A percentile compares a stretch with the other conserved stretches of the same genome.
These are phyloP conservation scores for Psilocybe azurescens DNA, from an alignment of 768 basidiomycete genomes.

Conservation along the genomic window DNA sequence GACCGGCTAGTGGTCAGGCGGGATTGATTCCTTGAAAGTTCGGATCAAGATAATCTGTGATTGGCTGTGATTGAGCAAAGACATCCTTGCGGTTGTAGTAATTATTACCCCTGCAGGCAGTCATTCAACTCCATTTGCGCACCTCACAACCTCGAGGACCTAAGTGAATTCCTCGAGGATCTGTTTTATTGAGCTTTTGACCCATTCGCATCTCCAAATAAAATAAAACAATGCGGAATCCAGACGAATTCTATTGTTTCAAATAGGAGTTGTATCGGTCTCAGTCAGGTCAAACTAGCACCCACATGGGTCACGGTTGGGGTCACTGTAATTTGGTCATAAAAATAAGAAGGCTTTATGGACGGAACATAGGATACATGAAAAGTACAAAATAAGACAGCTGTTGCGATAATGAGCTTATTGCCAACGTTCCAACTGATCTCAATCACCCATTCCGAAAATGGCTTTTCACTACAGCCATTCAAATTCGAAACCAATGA, in stretches of 20 bases:
- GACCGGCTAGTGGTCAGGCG: not conserved
- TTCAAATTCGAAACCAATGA: conserved; percentile 3
- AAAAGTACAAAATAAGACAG: not conserved
- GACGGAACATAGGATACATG: not conserved
- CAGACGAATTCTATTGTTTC: too few species aligned
- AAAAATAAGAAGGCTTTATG: not conserved
- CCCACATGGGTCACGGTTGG: not conserved
- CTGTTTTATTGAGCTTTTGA: too few species aligned
- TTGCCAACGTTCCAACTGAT: not conserved
- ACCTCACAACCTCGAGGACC: not conserved
- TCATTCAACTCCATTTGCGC: not conserved
- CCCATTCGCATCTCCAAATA: too few species aligned
- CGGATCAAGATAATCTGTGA: not conserved
- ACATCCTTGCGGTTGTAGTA: not conserved
- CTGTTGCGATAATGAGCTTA: not conserved
- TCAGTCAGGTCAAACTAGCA: not conserved
- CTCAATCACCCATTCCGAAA: not conserved
- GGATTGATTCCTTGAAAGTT: not conserved
- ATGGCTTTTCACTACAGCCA: not conserved
- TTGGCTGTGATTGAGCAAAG: not conserved
- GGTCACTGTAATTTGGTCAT: not conserved
- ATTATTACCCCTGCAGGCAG: not conserved
- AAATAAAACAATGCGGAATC: too few species aligned
- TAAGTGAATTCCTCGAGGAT: too few species aligned
- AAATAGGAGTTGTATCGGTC: not conserved